Percentiles rank a stretch among this genome's conserved stretches.
Conservation (phyloP, 495 filamentous ascomycete genomes). For the Hypoxylon lienhwacheense region DNA sequence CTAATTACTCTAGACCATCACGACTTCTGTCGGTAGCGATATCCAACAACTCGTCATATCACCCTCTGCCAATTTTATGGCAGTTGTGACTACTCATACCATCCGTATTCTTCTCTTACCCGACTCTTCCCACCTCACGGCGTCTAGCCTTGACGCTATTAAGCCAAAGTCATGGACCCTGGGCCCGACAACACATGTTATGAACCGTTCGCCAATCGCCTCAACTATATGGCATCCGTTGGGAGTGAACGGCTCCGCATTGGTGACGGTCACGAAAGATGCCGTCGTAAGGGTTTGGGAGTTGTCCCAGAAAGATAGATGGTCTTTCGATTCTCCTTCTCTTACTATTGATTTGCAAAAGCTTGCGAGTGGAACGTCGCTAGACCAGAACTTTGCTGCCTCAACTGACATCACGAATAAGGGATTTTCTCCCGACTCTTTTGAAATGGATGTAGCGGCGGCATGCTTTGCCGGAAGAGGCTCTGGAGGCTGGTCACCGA, state of each 20-base stretch:
- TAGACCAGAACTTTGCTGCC: constrained; percentile 74
- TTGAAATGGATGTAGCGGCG: constrained; percentile 86
- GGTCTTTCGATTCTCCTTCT: constrained; percentile 80
- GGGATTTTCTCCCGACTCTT: constrained; percentile 77
- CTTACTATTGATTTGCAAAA: constrained; percentile 81
- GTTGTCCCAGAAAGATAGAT: constrained; percentile 72
- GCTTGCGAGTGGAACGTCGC: constrained; percentile 73
- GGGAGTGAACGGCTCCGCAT: constrained; percentile 66
- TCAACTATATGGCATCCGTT: constrained; percentile 87
- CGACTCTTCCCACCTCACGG: constrained; percentile 69
- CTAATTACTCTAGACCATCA: constrained; percentile 59
- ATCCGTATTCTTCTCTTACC: constrained; percentile 80
- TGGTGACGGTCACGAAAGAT: constrained; percentile 84
- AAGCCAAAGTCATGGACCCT: constrained; percentile 81
- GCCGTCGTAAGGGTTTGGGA: constrained; percentile 88
- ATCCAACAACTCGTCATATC: constrained; percentile 83
- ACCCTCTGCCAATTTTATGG: constrained; percentile 74
- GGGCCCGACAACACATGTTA: constrained; percentile 85
- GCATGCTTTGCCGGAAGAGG: constrained; percentile 78
- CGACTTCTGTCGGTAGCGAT: constrained; percentile 68
- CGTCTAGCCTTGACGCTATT: constrained; percentile 63
- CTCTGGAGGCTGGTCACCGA: constrained; percentile 82
- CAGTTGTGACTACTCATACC: constrained; percentile 80
- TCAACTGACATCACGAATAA: constrained; percentile 70
- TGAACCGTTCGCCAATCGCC: constrained; percentile 72